Base-by-base conservation (phyloP, 164 flowering plant genomes). In the Magnolia changhungtana region DNA sequence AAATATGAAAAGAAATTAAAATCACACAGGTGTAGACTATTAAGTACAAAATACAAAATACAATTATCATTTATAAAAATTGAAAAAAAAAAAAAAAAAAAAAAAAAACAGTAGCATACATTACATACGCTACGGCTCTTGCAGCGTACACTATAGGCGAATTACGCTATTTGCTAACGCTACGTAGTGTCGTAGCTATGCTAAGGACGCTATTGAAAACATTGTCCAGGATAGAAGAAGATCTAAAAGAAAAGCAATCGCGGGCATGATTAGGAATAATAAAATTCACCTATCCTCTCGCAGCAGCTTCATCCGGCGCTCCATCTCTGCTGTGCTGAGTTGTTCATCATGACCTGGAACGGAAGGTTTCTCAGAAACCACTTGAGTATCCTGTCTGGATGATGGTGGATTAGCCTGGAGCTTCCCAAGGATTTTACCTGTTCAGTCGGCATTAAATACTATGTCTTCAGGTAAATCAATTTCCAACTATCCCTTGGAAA, bases 301-400 rank as follows among this genome's bases (percentile, higher is more conserved):
- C 77, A 96, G 79, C 51, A 93, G 82, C 82, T 88, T 91, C 63
- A 91, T 88, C 6, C 97, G 86, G 10, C 79, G 90, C 74, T 82
- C 86, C 88, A 91, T 83, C 79, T 91, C 96, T 72, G 83, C 82
- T 18, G 83, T 51, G 74, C 91, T 89, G 29, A 93, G 93, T 79
- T 89, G 93, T 72, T 88, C 94, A 82, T 80, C 84, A 76, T 82
- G 77, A 50, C 75, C 55, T 50, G 82, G 50, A 72, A 64, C 80
- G 55, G 81, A 37, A 74, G 84, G 27, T 68, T 63, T 84, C 78
- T 83, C 86, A 50, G 90, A 69, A 61, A 68, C 78, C 75, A 81
- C 80, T 75, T 78, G 85, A 50, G 87, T 69, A 69, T 83, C 71
- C 7, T 86, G 89, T 64, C 75, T 85, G 68, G 71, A 64, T 55